A percentile compares a stretch with the other conserved stretches of the same genome.
These are phyloP conservation scores for Mayamaea pseudoterrestris DNA, from an alignment of 108 stramenopile genomes.

Conservation along the genomic window DNA sequence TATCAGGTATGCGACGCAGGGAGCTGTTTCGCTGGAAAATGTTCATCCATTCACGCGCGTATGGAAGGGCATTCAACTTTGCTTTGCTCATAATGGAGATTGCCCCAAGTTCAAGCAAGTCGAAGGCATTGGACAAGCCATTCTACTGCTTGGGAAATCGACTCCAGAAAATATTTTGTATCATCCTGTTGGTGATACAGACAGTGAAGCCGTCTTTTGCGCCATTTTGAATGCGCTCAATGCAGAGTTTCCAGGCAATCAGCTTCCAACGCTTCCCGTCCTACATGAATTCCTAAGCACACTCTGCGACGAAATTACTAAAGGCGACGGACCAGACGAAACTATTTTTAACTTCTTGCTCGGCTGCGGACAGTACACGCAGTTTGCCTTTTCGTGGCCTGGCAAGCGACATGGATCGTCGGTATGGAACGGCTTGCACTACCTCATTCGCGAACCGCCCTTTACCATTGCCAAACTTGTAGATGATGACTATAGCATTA, in stretches of 20 bases:
- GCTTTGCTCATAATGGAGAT: slow-evolving; percentile 89
- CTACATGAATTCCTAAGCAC: slow-evolving; percentile 51
- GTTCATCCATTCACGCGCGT: slow-evolving; percentile 88
- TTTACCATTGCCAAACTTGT: slow-evolving; percentile 50
- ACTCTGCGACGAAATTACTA: slow-evolving; percentile 55
- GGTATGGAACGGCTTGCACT: slow-evolving; percentile 85
- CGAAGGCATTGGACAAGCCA: not conserved
- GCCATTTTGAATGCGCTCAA: slow-evolving; percentile 79
- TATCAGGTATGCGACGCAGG: slow-evolving; percentile 83
- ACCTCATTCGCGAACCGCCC: slow-evolving; percentile 64
- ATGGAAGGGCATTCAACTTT: slow-evolving; percentile 73
- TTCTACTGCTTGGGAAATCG: slow-evolving; percentile 7
- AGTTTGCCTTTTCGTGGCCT: slow-evolving; percentile 83
- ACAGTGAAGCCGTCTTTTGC: slow-evolving; percentile 86
- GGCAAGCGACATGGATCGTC: slow-evolving; percentile 61
- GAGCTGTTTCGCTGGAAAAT: slow-evolving; percentile 63
- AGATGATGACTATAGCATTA: slow-evolving; percentile 33
- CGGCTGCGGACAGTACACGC: slow-evolving; percentile 55
- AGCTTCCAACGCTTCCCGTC: slow-evolving; percentile 65
- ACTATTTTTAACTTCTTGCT: slow-evolving; percentile 85
- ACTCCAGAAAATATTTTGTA: slow-evolving; percentile 16
- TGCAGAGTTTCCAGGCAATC: slow-evolving; percentile 44
- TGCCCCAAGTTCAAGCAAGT: slow-evolving; percentile 51
- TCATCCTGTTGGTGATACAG: slow-evolving; percentile 80
- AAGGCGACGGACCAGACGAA: slow-evolving; percentile 31